Evolutionary conservation across 768 basidiomycete species (phyloP).

Genomic region (Pholiota microspora): DNA sequence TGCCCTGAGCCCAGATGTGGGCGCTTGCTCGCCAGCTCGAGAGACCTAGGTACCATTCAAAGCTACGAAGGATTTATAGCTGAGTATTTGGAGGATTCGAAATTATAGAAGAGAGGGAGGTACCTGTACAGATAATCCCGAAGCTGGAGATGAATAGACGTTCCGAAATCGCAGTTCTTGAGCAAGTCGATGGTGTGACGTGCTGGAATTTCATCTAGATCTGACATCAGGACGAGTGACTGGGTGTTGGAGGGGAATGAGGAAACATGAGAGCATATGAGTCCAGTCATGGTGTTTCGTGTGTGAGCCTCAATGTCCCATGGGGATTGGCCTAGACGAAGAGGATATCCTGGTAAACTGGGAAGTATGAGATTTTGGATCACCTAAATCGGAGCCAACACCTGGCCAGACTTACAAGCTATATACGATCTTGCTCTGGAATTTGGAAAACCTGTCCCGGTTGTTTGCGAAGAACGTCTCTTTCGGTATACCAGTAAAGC

Average conservation of each 20-base stretch:
- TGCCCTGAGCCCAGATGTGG: constrained; percentile 40
- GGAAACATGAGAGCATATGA: constrained; percentile 39
- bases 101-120: constrained; percentile 9
- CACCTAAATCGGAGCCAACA: not conserved
- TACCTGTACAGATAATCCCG: constrained; percentile 61
- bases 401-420: constrained; percentile 32
- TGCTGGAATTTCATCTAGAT: constrained; percentile 62
- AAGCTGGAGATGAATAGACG: constrained; percentile 57
- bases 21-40: constrained; percentile 57
- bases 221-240: constrained; percentile 57
- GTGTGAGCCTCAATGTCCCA: constrained; percentile 51
- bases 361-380: not conserved
- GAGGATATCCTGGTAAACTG: constrained; percentile 45
- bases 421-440: constrained; percentile 54
- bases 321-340: constrained; percentile 39
- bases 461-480: constrained; percentile 47
- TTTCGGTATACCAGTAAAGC: constrained; percentile 61
- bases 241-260: constrained; percentile 27
- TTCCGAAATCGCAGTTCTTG: constrained; percentile 49
- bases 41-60: constrained; percentile 56
- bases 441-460: constrained; percentile 44
- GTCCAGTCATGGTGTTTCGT: constrained; percentile 45
- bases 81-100: not conserved
- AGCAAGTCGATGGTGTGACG: constrained; percentile 49
- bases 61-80: constrained; percentile 26